These are phyloP conservation scores for Thymus quinquecostatus DNA, from an alignment of 257 asterid genomes.

Conservation along the genomic window DNA sequence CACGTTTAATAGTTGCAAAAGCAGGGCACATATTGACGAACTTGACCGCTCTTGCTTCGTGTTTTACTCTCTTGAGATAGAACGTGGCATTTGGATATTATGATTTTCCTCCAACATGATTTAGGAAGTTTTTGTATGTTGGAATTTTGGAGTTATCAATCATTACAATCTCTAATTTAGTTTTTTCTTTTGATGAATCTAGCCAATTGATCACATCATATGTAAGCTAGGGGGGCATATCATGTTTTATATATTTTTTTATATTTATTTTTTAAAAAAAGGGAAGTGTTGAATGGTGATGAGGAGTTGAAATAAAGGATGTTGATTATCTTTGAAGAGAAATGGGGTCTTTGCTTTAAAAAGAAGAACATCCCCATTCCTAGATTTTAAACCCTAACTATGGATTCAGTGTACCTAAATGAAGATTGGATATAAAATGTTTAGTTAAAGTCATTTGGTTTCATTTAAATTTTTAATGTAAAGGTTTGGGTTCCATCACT, in stretches of 20 bases:
- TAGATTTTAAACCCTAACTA: conserved; percentile 31
- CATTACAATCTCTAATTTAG: neutral
- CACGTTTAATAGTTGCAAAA: too few species aligned
- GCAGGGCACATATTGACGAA: too few species aligned
- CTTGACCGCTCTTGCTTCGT: too few species aligned
- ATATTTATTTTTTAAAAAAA: neutral
- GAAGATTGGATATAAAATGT: conserved; percentile 27
- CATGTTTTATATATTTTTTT: conserved; percentile 17
- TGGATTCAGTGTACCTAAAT: conserved; percentile 36
- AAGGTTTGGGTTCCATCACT: neutral
- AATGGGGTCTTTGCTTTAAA: conserved; percentile 53
- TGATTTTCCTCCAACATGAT: conserved; percentile 20
- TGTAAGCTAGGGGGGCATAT: conserved; percentile 43
- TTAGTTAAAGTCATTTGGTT: neutral
- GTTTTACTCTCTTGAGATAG: too few species aligned
- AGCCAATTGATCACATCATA: conserved; percentile 41
- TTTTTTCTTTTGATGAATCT: neutral
- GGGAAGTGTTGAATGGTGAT: conserved; percentile 23
- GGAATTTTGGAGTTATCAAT: conserved; percentile 8
- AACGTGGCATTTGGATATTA: too few species aligned
- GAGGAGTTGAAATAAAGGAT: conserved; percentile 49
- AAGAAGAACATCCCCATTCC: conserved; percentile 51
- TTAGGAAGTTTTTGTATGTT: conserved; percentile 27
- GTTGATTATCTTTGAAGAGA: conserved; percentile 43
- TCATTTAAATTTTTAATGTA: neutral